Base-by-base conservation (phyloP, 2,329 filamentous ascomycete species). In the Aspergillus quadricinctus region DNA sequence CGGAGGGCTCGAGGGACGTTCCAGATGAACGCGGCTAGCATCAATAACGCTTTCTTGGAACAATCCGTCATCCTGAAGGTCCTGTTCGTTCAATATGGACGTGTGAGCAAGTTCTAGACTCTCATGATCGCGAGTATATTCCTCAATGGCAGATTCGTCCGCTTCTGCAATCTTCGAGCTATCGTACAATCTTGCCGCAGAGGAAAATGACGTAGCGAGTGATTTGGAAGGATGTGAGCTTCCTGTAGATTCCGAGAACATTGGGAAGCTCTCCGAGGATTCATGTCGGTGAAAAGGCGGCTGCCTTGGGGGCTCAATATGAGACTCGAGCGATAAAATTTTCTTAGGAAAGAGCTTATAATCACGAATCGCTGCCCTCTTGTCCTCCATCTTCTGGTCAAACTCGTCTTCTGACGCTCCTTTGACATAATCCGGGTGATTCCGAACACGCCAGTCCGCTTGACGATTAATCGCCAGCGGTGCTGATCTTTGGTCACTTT, bases 171-270 rank as follows among this genome's bases (percentile, higher is more conserved):
- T 65, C 65, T n/a, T 59, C 63, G 56, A 54, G 28, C 57, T 28
- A 41, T 64, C 62, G 46, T 70, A 65, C 14, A 67, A 54, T 48
- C 63, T 68, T 8, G 64, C 64, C 37, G 63, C 66, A 31, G 73
- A 72, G 11, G 71, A 72, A 43, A 81, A 79, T 0, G 83, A 84
- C 28, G 76, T 78, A 21, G 78, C 79, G 35, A 81, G 72, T 3
- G 82, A 85, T 53, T 78, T 77, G 5, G 76, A 77, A 52, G 72
- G 76, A 52, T 81, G 77, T 5, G 83, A 86, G 57, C 78, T 78
- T 58, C 82, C 81, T 1, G 81, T 81, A 9, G 83, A 84, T n/a
- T 81, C 81, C 41, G 83, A 85, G 60, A 87, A 85, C 80, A 86
- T 85, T 23, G 79, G 75, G 61, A 86, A 86, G 66, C 83, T 86